These are phyloP conservation scores for Phlebiopsis gigantea DNA, from an alignment of 768 basidiomycete species.

Conservation along the genomic window DNA sequence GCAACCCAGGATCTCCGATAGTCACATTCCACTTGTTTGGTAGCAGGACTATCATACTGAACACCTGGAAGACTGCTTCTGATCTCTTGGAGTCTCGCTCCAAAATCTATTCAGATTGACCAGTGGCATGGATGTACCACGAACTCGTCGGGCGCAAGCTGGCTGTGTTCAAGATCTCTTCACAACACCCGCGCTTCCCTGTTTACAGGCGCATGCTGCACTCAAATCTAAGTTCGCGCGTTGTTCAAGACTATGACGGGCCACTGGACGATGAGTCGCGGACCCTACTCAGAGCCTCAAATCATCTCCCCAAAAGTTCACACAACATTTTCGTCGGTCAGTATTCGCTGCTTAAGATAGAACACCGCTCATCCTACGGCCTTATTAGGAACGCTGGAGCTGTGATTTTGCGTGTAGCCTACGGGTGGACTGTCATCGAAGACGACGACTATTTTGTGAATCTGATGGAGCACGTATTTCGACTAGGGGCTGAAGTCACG, in stretches of 20 bases:
- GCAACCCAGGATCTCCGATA: not conserved
- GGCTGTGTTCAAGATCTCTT: conserved; percentile 2
- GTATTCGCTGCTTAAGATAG: not conserved
- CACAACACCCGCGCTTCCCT: conserved; percentile 4
- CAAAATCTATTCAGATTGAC: not conserved
- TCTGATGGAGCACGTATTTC: conserved; percentile 26
- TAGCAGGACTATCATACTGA: not conserved
- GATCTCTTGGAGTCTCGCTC: not conserved
- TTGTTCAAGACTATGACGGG: not conserved
- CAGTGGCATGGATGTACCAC: not conserved
- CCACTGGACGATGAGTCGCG: not conserved
- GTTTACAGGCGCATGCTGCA: conserved; percentile 1
- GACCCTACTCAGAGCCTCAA: not conserved
- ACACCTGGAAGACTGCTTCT: not conserved
- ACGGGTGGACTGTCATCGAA: conserved; percentile 22
- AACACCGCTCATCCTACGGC: not conserved
- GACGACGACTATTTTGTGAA: conserved; percentile 34
- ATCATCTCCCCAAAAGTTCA: not conserved
- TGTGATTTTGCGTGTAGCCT: conserved; percentile 24
- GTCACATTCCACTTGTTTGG: not conserved
- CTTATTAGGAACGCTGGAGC: conserved; percentile 11
- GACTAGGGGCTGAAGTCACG: conserved; percentile 20
- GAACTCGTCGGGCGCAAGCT: not conserved
- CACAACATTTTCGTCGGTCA: not conserved
- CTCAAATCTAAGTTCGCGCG: conserved; percentile 5